phyloP scores from a whole-genome alignment of 768 basidiomycete species.

The Neoboletus brunneissimus region DNA sequence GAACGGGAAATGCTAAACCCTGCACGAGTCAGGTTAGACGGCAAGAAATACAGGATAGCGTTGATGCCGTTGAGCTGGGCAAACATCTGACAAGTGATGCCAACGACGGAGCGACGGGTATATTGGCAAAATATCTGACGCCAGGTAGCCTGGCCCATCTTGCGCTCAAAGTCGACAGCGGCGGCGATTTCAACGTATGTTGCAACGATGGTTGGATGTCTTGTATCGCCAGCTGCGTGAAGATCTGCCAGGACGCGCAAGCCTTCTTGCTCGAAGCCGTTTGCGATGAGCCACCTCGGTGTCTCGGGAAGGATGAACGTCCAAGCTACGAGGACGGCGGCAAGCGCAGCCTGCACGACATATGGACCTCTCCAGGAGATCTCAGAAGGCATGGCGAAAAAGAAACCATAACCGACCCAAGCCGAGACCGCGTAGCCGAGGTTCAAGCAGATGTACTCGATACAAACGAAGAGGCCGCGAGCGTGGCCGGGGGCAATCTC shows the following conservation, averaged over 20 bases:
- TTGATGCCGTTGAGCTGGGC: slow-evolving; percentile 58
- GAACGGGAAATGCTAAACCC: slow-evolving; percentile 45
- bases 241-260: slow-evolving; percentile 54
- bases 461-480: slow-evolving; percentile 51
- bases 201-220: slow-evolving; percentile 41
- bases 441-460: slow-evolving; percentile 54
- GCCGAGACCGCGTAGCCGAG: slow-evolving; percentile 46
- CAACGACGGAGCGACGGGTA: slow-evolving; percentile 47
- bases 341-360: slow-evolving; percentile 50
- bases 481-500: slow-evolving; percentile 47
- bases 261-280: slow-evolving; percentile 50
- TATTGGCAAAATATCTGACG: slow-evolving; percentile 50
- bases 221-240: slow-evolving; percentile 47
- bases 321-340: slow-evolving; percentile 44
- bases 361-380: slow-evolving; percentile 58
- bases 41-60: slow-evolving; percentile 56
- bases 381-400: slow-evolving; percentile 43
- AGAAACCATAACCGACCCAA: slow-evolving; percentile 52
- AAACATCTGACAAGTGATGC: slow-evolving; percentile 53
- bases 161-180: slow-evolving; percentile 38
- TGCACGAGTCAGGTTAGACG: slow-evolving; percentile 48
- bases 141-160: slow-evolving; percentile 44
- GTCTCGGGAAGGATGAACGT: slow-evolving; percentile 51
- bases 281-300: slow-evolving; percentile 54
- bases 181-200: slow-evolving; percentile 44